Evolutionary conservation across 768 basidiomycete genomes (phyloP), one percentile per base, ranked within the genome.

Genomic region (Dentipellis sp.): DNA sequence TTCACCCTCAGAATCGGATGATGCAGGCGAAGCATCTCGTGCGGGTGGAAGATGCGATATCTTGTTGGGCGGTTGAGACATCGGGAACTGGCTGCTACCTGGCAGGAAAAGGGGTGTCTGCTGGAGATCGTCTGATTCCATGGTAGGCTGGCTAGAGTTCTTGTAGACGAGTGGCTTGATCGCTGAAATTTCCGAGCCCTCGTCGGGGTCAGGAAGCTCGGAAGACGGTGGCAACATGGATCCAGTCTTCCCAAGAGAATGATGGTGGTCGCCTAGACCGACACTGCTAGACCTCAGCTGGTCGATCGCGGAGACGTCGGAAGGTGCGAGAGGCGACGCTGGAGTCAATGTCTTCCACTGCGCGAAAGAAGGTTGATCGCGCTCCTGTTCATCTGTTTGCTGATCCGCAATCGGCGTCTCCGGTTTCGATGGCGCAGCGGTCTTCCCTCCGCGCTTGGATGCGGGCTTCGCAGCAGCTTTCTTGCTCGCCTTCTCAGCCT

Each of bases 61-160:
- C 48, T 34, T 50, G 14, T 21, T 8, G 8, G 48, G 14, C 19
- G 48, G 23, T 22, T 50, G 48, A 3, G 48, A 21, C 19, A 50
- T 35, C 1, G 48, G 56, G n/a, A 38, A 40, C 48, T 62, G 61
- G 42, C 61, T 62, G 38, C 59, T 60, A 2, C 56, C 59, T 4
- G 59, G 59, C 22, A 60, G 45, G 49, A 62, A 62, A 12, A 62
- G 59, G 10, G 59, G 53, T 3, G 14, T 19, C 37, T 21, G 29
- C 51, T 37, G 14, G 22, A 10, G 22, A 16, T 23, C 21, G 10
- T 19, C 17, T 3, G 39, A 19, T 16, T 53, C 39, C 21, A 29
- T 55, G 42, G 12, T 19, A 8, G 35, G 2, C n/a, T 36, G 14
- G 34, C 52, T 29, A 9, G 17, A 50, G 6, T 50, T 29, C 39